A percentile compares a stretch with the other conserved stretches of the same genome.
Conservation (phyloP, 805 yeast species). For the Metschnikowia lachancei region DNA sequence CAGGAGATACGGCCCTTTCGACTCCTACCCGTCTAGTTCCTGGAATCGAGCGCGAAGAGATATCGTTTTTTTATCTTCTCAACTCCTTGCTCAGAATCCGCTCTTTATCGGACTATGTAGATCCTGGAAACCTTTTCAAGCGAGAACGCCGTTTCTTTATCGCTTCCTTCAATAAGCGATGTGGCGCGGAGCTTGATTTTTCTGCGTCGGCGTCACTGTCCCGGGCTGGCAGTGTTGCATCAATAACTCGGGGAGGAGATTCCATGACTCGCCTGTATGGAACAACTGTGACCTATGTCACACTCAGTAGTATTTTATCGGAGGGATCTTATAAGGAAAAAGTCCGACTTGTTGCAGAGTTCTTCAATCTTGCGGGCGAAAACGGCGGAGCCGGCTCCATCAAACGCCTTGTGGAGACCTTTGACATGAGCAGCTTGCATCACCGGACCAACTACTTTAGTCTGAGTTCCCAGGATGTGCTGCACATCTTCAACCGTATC, state of each 20-base stretch:
- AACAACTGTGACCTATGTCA: neutral
- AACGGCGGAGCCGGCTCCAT: conserved; percentile 11
- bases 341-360: conserved; percentile 16
- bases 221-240: conserved; percentile 15
- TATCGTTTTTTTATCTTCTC: conserved; percentile 17
- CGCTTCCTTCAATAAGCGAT: conserved; percentile 12
- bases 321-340: conserved; percentile 21
- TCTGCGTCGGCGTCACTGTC: conserved; percentile 21
- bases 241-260: conserved; percentile 10
- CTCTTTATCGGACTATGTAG: conserved; percentile 8
- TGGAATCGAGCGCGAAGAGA: conserved; percentile 15
- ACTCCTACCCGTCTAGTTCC: conserved; percentile 5
- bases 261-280: neutral
- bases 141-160: conserved; percentile 13
- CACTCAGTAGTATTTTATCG: conserved; percentile 14
- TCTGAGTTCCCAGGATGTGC: conserved; percentile 10
- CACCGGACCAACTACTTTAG: conserved; percentile 2
- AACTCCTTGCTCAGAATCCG: conserved; percentile 13
- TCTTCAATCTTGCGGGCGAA: conserved; percentile 7
- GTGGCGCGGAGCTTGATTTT: conserved; percentile 16
- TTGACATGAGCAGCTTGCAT: conserved; percentile 12
- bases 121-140: conserved; percentile 8
- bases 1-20: neutral
- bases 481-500: conserved; percentile 10
- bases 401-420: conserved; percentile 8